Conservation (phyloP, 2,329 filamentous ascomycete species). For the Cytospora leucostoma region DNA sequence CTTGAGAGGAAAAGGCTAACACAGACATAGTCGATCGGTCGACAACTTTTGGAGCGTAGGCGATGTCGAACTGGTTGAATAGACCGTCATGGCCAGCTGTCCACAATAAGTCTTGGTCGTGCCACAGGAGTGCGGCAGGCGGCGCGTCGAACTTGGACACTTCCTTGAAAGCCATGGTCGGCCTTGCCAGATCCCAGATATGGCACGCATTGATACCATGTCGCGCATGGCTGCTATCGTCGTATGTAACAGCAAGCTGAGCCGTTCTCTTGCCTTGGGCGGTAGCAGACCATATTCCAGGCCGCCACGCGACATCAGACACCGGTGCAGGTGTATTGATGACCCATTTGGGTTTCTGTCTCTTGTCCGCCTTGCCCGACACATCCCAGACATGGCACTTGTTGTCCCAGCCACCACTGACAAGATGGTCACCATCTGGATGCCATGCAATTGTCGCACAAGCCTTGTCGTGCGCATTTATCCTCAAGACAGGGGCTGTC, state of each 20-base stretch:
- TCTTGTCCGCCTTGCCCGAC: slow-evolving; percentile 59
- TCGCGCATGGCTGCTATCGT: slow-evolving; percentile 55
- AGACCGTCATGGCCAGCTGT: slow-evolving; percentile 62
- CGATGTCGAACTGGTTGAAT: slow-evolving; percentile 66
- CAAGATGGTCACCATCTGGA: slow-evolving; percentile 65
- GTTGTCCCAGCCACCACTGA: slow-evolving; percentile 63
- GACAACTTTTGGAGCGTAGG: slow-evolving; percentile 63
- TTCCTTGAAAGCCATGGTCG: slow-evolving; percentile 67
- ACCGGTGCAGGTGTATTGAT: slow-evolving; percentile 63
- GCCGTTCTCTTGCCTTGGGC: slow-evolving; percentile 61
- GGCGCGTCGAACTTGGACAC: slow-evolving; percentile 61
- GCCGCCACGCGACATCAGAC: slow-evolving; percentile 62
- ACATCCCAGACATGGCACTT: slow-evolving; percentile 68
- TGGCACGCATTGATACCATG: slow-evolving; percentile 62
- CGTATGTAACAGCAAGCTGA: slow-evolving; percentile 63
- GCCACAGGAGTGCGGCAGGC: slow-evolving; percentile 63
- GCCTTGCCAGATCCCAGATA: slow-evolving; percentile 68
- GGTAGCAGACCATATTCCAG: slow-evolving; percentile 65
- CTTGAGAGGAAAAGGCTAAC: slow-evolving; percentile 60
- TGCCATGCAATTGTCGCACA: slow-evolving; percentile 67
- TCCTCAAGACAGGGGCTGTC: slow-evolving; percentile 55
- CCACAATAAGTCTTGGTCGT: slow-evolving; percentile 66
- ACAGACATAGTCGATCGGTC: slow-evolving; percentile 64
- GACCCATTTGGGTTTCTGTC: slow-evolving; percentile 65
- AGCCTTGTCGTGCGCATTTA: slow-evolving; percentile 63